Percentiles rank a stretch among this genome's conserved stretches.
Evolutionary conservation across 768 basidiomycete species (phyloP).

Genomic region (Coprinellus aureogranulatus): DNA sequence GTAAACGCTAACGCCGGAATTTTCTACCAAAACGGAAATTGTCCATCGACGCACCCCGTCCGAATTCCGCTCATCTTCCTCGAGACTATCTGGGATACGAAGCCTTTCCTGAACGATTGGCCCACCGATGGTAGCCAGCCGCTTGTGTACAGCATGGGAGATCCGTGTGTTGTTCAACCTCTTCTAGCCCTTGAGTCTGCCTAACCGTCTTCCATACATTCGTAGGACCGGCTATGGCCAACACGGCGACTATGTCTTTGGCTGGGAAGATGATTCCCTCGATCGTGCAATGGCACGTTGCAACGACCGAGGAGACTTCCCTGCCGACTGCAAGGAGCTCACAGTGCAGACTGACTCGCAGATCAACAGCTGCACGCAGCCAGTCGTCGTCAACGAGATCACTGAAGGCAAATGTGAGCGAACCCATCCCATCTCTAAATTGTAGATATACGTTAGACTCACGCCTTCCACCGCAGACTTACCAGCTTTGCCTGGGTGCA

Average conservation of each 20-base stretch:
- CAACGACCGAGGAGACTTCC: neutral
- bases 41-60: constrained; percentile 7
- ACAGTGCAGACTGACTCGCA: constrained; percentile 1
- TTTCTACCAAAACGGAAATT: constrained; percentile 2
- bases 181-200: neutral
- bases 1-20: neutral
- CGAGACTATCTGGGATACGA: constrained; percentile 11
- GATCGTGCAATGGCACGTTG: constrained; percentile 10
- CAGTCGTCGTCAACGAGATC: neutral
- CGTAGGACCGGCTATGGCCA: constrained; percentile 9
- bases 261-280: constrained; percentile 12
- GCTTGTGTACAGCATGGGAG: constrained; percentile 8
- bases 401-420: constrained; percentile 4
- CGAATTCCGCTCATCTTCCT: constrained; percentile 3
- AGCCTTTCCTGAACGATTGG: constrained; percentile 7
- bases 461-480: neutral
- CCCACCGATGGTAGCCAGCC: constrained; percentile 7
- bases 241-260: constrained; percentile 12
- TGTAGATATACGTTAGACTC: too few relatives aligned
- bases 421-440: neutral
- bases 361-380: constrained; percentile 8
- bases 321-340: constrained; percentile 2
- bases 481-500: constrained; percentile 4
- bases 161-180: constrained; percentile 2
- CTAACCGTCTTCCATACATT: neutral